A percentile compares a stretch with the other conserved stretches of the same genome.
Evolutionary conservation across 2,329 filamentous ascomycete genomes (phyloP).

Genomic region (Whalleya microplaca): DNA sequence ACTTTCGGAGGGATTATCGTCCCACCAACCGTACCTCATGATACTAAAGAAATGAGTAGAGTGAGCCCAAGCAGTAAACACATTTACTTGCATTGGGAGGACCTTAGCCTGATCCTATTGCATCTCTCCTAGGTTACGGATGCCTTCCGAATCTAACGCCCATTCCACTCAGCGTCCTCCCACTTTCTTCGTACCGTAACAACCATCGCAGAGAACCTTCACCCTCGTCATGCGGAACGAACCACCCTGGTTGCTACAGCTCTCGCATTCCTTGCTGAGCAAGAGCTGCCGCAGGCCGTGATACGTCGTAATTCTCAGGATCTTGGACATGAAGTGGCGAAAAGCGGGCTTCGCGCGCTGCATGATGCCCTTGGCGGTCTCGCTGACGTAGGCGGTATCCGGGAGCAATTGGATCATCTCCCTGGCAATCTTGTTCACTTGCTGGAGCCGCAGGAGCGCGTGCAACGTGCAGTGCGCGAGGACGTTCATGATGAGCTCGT

Average conservation of each 20-base stretch:
- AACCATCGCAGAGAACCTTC: constrained; percentile 27
- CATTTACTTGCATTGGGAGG: too few relatives aligned
- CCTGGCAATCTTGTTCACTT: constrained; percentile 18
- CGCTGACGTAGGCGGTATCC: constrained; percentile 16
- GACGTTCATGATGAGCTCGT: constrained; percentile 26
- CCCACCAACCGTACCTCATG: too few relatives aligned
- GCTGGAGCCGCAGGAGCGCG: constrained; percentile 21
- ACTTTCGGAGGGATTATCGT: too few relatives aligned
- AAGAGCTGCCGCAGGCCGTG: constrained; percentile 18
- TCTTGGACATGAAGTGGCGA: constrained; percentile 17
- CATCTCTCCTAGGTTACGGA: too few relatives aligned
- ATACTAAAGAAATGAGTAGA: too few relatives aligned
- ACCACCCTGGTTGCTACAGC: constrained; percentile 11
- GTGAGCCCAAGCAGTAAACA: too few relatives aligned
- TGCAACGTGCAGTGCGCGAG: constrained; percentile 23
- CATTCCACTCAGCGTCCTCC: too few relatives aligned
- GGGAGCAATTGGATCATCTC: constrained; percentile 12
- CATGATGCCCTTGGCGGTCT: constrained; percentile 16
- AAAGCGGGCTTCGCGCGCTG: constrained; percentile 18
- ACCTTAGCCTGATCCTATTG: too few relatives aligned
- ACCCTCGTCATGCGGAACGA: constrained; percentile 22
- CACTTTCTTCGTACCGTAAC: not conserved
- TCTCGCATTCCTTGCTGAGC: constrained; percentile 20
- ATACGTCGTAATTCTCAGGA: constrained; percentile 24
- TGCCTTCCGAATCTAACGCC: too few relatives aligned